Conservation (phyloP, 305 asterid genomes). For the Fraxinus baroniana region DNA sequence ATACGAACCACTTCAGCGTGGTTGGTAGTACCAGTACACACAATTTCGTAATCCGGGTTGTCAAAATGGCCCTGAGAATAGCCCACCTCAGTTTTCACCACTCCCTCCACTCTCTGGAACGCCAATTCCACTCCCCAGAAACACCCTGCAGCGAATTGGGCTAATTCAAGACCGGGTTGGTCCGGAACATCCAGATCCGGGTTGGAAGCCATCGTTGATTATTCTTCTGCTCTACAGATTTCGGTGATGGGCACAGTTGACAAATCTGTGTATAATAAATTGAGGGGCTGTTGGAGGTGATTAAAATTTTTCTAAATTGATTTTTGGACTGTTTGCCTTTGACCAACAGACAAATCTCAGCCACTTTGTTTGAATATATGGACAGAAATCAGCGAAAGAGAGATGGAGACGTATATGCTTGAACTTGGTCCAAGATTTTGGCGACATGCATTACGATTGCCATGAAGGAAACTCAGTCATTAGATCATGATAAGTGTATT, state of each 20-base stretch:
- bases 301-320: no score
- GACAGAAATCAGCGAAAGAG: background rate
- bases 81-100: conserved; percentile 79
- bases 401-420: background rate
- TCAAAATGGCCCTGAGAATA: conserved; percentile 72
- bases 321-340: no score
- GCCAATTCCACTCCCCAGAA: conserved; percentile 87
- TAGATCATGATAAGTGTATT: no score
- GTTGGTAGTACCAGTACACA: conserved; percentile 68
- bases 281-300: no score
- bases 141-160: conserved; percentile 87
- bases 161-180: conserved; percentile 51
- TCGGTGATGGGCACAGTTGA: background rate
- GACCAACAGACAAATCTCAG: no score
- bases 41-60: conserved; percentile 57
- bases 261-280: background rate
- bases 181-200: conserved; percentile 54
- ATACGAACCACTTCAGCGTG: conserved; percentile 78
- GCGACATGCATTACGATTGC: conserved; percentile 17
- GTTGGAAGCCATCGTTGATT: conserved; percentile 57
- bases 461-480: background rate
- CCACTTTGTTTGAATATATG: background rate
- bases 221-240: background rate
- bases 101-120: conserved; percentile 68
- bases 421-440: conserved; percentile 9